phyloP scores from a whole-genome alignment of 1,139 yeast genomes.

The Blastobotrys proliferans region DNA sequence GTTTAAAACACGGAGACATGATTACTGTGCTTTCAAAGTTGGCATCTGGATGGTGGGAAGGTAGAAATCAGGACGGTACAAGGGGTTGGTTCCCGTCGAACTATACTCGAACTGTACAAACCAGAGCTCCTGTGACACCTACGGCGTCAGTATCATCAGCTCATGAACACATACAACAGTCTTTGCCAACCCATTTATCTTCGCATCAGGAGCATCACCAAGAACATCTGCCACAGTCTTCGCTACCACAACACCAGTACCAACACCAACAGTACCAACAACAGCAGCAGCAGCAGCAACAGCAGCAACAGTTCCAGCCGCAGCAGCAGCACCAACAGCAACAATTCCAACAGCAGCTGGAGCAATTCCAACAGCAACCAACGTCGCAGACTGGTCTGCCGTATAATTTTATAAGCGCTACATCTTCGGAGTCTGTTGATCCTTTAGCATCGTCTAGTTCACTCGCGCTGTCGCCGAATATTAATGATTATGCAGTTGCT shows the following conservation, averaged over 20 bases:
- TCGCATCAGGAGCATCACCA: not conserved
- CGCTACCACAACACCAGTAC: not conserved
- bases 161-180: not conserved
- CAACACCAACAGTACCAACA: not conserved
- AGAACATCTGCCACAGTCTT: not conserved
- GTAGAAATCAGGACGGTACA: constrained; percentile 26
- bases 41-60: constrained; percentile 40
- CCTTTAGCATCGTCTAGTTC: constrained; percentile 12
- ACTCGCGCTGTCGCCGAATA: constrained; percentile 14
- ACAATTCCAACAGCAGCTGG: not conserved
- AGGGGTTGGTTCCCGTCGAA: constrained; percentile 39
- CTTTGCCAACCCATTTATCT: constrained; percentile 9
- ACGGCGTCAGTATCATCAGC: not conserved
- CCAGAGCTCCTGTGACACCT: not conserved
- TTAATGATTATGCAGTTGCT: constrained; percentile 15
- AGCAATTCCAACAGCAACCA: not conserved
- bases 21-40: constrained; percentile 53
- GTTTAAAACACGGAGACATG: constrained; percentile 59
- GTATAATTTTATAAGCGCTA: no score
- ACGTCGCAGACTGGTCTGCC: no score
- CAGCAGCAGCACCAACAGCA: no score
- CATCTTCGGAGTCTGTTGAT: constrained; percentile 15
- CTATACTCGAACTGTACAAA: constrained; percentile 24
- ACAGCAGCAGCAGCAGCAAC: not conserved
- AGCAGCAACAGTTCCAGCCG: no score